These are phyloP conservation scores for Colletotrichum sp. DNA, from an alignment of 2,329 filamentous ascomycete genomes.

Conservation along the genomic window DNA sequence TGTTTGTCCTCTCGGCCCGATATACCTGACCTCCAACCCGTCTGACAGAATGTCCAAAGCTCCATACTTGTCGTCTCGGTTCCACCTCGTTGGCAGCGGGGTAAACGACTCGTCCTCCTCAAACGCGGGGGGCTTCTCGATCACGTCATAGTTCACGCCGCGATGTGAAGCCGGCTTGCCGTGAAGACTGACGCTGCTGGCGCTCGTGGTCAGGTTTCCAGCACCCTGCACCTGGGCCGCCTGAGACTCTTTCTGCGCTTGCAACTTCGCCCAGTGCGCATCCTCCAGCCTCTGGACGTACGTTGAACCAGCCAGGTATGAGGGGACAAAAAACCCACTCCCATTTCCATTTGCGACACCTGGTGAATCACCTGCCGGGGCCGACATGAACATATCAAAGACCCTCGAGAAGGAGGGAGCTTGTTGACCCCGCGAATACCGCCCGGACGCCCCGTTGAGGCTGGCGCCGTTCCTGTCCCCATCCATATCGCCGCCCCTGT, in stretches of 20 bases:
- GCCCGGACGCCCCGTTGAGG: slow-evolving; percentile 26
- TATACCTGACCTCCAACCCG: slow-evolving; percentile 73
- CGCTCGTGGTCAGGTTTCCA: slow-evolving; percentile 60
- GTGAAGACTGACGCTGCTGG: slow-evolving; percentile 54
- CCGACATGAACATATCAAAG: slow-evolving; percentile 53
- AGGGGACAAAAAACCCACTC: slow-evolving; percentile 76
- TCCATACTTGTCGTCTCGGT: slow-evolving; percentile 73
- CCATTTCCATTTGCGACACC: slow-evolving; percentile 27
- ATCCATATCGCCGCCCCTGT: slow-evolving; percentile 35
- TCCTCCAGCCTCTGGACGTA: slow-evolving; percentile 80
- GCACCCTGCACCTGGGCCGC: slow-evolving; percentile 43
- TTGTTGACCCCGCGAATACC: slow-evolving; percentile 25
- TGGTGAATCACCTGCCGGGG: slow-evolving; percentile 21
- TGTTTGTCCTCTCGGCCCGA: slow-evolving; percentile 47
- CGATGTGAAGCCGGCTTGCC: slow-evolving; percentile 67
- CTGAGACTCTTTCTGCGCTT: slow-evolving; percentile 53
- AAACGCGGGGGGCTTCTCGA: slow-evolving; percentile 71
- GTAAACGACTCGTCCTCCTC: slow-evolving; percentile 65
- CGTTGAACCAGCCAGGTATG: slow-evolving; percentile 79
- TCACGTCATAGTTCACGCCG: slow-evolving; percentile 82
- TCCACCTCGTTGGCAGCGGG: slow-evolving; percentile 84
- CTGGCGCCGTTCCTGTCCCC: slow-evolving; percentile 31
- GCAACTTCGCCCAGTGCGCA: slow-evolving; percentile 65
- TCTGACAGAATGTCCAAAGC: slow-evolving; percentile 77
- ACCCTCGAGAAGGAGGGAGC: slow-evolving; percentile 56